These are phyloP conservation scores for Pichia nanzhaoensis DNA, from an alignment of 805 yeast species.

Conservation along the genomic window DNA sequence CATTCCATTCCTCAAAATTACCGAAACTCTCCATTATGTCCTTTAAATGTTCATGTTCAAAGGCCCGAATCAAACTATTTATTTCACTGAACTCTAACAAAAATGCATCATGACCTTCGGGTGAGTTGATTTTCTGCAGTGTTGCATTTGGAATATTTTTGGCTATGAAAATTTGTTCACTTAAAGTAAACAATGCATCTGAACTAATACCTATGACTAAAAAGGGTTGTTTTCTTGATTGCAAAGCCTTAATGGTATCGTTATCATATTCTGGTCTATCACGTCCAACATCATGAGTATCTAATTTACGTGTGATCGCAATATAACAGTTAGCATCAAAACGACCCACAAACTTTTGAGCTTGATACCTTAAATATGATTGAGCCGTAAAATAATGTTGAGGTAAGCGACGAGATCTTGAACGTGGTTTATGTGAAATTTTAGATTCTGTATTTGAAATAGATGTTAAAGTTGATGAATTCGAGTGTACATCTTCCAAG, in stretches of 20 bases:
- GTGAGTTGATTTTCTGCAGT: slow-evolving; percentile 72
- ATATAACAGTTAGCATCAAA: slow-evolving; percentile 97
- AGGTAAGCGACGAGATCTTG: slow-evolving; percentile 33
- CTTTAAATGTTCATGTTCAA: slow-evolving; percentile 51
- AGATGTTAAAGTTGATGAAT: slow-evolving; percentile 6
- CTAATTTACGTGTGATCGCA: slow-evolving; percentile 86
- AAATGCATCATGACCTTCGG: slow-evolving; percentile 98
- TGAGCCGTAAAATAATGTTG: slow-evolving; percentile 87
- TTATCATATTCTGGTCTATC: slow-evolving; percentile 45
- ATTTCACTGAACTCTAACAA: slow-evolving; percentile 81
- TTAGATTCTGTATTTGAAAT: slow-evolving; percentile 12
- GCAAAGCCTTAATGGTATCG: slow-evolving; percentile 44
- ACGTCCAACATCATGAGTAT: slow-evolving; percentile 90
- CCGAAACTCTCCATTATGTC: slow-evolving; percentile 52
- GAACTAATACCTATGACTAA: slow-evolving; percentile 83
- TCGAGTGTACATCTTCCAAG: slow-evolving; percentile 3
- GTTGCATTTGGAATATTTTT: slow-evolving; percentile 61
- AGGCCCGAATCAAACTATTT: slow-evolving; percentile 61
- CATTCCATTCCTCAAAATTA: slow-evolving; percentile 40
- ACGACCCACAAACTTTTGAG: slow-evolving; percentile 78
- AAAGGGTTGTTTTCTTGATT: slow-evolving; percentile 62
- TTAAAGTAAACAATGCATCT: slow-evolving; percentile 86
- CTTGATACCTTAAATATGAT: slow-evolving; percentile 90
- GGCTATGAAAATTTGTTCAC: slow-evolving; percentile 85
- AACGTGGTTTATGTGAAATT: slow-evolving; percentile 26